Evolutionary conservation across 2,329 filamentous ascomycete genomes (phyloP).

Genomic region (Raffaelea arxii): DNA sequence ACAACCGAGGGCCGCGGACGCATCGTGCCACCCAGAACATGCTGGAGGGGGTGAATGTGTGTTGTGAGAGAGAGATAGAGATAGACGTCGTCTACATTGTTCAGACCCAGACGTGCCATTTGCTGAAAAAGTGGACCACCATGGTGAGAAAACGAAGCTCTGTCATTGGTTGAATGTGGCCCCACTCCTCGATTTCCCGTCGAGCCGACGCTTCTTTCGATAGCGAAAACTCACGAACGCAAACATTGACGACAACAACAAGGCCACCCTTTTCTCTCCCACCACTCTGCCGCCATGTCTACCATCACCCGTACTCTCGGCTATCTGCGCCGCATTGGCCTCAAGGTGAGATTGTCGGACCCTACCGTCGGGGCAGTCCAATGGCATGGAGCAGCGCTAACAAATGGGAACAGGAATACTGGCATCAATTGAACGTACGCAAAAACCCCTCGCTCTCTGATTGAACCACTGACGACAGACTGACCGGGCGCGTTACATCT

Average conservation of each 20-base stretch:
- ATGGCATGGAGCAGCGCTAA: background rate
- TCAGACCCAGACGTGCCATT: no score
- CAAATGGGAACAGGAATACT: slow-evolving; percentile 59
- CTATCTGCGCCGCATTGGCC: slow-evolving; percentile 77
- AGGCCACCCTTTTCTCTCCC: background rate
- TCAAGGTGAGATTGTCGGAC: slow-evolving; percentile 53
- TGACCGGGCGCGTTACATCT: background rate
- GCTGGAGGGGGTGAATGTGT: no score
- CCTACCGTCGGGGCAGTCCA: no score
- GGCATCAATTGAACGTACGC: slow-evolving; percentile 86
- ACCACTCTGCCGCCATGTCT: slow-evolving; percentile 58
- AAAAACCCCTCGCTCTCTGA: slow-evolving; percentile 8
- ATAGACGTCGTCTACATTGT: no score
- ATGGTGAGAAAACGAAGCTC: slow-evolving; percentile 10
- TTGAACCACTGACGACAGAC: background rate
- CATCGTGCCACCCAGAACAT: no score
- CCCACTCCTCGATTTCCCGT: background rate
- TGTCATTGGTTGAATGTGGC: slow-evolving; percentile 9
- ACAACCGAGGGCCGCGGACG: no score
- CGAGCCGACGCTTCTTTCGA: background rate
- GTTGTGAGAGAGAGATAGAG: no score
- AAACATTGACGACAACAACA: background rate
- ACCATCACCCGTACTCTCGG: slow-evolving; percentile 76
- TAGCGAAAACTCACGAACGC: background rate
- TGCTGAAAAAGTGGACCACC: no score